These are phyloP conservation scores for Xerocomus nothofagi DNA, from an alignment of 1,284 basidiomycete genomes.

Conservation along the genomic window DNA sequence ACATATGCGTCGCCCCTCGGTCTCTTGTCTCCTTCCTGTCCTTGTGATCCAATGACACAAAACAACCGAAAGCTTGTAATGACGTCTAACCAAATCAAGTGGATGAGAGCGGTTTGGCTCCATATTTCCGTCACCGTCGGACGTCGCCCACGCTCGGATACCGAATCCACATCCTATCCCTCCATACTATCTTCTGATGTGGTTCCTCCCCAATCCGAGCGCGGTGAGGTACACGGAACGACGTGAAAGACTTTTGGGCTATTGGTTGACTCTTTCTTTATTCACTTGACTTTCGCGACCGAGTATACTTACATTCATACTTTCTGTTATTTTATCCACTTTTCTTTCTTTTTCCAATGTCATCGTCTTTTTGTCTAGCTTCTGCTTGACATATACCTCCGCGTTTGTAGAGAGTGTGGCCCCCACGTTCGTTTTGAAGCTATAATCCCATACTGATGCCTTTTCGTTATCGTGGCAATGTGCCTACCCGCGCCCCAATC, in stretches of 20 bases:
- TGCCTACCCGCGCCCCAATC: constrained; percentile 8
- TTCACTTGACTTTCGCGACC: constrained; percentile 41
- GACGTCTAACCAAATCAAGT: constrained; percentile 36
- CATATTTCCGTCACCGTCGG: constrained; percentile 31
- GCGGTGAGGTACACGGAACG: constrained; percentile 15
- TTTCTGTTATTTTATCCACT: constrained; percentile 37
- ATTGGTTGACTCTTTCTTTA: constrained; percentile 59
- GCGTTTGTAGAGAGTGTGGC: constrained; percentile 27
- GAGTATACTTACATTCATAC: constrained; percentile 36
- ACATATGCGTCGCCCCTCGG: constrained; percentile 27
- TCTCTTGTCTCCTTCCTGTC: constrained; percentile 15
- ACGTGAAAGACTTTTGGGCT: constrained; percentile 49
- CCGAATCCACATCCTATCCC: neutral
- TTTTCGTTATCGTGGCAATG: constrained; percentile 26
- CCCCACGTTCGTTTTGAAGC: constrained; percentile 24
- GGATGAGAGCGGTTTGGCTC: constrained; percentile 45
- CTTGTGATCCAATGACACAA: constrained; percentile 21
- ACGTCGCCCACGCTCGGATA: constrained; percentile 10
- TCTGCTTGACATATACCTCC: constrained; percentile 26
- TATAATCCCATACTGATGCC: constrained; percentile 32
- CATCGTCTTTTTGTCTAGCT: constrained; percentile 12
- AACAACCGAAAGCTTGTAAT: constrained; percentile 32
- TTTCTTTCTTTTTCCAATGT: constrained; percentile 16
- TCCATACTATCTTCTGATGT: constrained; percentile 5
- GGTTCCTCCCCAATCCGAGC: neutral